A percentile compares a stretch with the other conserved stretches of the same genome.
These are phyloP conservation scores for Lentinula detonsa DNA, from an alignment of 768 basidiomycete species.

Conservation along the genomic window DNA sequence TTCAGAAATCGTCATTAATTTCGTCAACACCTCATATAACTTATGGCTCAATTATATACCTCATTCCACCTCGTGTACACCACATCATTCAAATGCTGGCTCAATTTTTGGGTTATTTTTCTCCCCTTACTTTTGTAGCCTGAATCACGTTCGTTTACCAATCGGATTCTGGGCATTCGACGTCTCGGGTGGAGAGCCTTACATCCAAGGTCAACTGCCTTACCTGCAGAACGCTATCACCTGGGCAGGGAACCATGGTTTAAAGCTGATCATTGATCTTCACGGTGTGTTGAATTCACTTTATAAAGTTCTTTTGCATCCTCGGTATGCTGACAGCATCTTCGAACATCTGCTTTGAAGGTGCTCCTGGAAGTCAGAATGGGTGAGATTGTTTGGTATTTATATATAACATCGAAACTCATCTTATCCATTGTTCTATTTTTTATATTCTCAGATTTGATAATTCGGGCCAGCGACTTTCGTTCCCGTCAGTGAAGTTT, in stretches of 20 bases:
- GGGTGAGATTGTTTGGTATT: slow-evolving; percentile 37
- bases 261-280: slow-evolving; percentile 82
- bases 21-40: neutral
- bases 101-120: slow-evolving; percentile 6
- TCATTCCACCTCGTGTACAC: neutral
- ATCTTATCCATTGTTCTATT: neutral
- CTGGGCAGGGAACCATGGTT: slow-evolving; percentile 64
- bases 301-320: slow-evolving; percentile 8
- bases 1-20: neutral
- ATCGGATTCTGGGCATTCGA: slow-evolving; percentile 86
- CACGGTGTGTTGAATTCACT: slow-evolving; percentile 32
- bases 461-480: slow-evolving; percentile 66
- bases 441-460: slow-evolving; percentile 43
- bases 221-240: slow-evolving; percentile 60
- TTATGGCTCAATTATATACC: neutral
- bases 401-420: neutral
- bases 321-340: neutral
- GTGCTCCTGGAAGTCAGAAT: slow-evolving; percentile 79
- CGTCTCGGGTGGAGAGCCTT: slow-evolving; percentile 71
- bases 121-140: slow-evolving; percentile 25
- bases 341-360: slow-evolving; percentile 20
- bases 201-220: slow-evolving; percentile 67
- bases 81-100: neutral
- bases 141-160: slow-evolving; percentile 80
- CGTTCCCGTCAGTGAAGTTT: slow-evolving; percentile 38